Evolutionary conservation across 73 alveolate genomes (phyloP), one percentile per base, ranked within the genome.

Genomic region (Blepharisma stoltei): DNA sequence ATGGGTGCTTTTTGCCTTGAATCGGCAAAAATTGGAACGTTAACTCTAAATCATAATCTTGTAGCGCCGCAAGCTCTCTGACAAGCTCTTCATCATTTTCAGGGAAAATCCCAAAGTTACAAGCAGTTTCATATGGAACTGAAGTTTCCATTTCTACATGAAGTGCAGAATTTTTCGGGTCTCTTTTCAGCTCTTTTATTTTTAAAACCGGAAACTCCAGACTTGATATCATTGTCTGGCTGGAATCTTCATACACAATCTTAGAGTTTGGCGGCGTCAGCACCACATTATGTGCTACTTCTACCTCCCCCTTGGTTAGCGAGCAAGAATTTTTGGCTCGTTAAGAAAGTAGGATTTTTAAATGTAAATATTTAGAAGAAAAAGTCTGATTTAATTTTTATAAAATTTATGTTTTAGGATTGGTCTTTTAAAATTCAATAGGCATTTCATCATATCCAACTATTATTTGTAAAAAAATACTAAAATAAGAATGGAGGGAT

Each of bases 71-170:
- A 52, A 52, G 27, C 4, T 52, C 66, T 14, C 66, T 11, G 0
- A 52, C 66, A 52, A 14, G n/a, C 23, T 52, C 66, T 52, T 52
- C 66, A 52, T 52, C 66, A 20, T 52, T 52, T 52, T 52, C 66
- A 52, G 66, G 66, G 23, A 52, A 52, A 52, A 52, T 52, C 66
- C 66, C 66, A 52, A 52, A 14, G 2, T 52, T 52, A 3, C 66
- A 11, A 2, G 66, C 66, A 52, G 66, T 52, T 20, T 52, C 66
- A 52, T 52, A 52, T 14, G 23, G 27, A 52, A 11, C n/a, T 4
- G 27, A 11, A 14, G n/a, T 11, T 11, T 52, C 66, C 23, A 52
- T 52, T 52, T 52, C 66, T 1, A 52, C 66, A 52, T 52, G n/a
- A 0, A 52, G 66, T 2, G 66, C 23, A 52, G 66, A 52, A 52